Base-by-base conservation (phyloP, 2,329 filamentous ascomycete species). In the Diaporthe ilicicola region DNA sequence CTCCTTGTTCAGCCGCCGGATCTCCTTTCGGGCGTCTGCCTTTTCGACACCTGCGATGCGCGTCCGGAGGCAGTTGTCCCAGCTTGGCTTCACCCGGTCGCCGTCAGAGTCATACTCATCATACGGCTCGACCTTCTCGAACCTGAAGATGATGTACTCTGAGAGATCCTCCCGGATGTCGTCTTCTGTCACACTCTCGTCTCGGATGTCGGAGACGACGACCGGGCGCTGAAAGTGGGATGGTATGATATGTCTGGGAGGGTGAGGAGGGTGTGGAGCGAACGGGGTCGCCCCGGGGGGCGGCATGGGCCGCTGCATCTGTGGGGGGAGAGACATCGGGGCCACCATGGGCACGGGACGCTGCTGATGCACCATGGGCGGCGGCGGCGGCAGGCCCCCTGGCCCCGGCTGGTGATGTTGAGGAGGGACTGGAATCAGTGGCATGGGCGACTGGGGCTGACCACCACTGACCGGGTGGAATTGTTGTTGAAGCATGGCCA, bases 81-180 rank as follows among this genome's bases (percentile, higher is more conserved):
- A 88, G 10, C 78, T 82, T 3, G 81, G 76, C 53, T 73, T 75
- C 37, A 76, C 51, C 3, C 74, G 76, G 15, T 76, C 75, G 3
- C 83, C 83, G 10, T 83, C 77, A 8, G 81, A 76, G 71, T 84
- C 82, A 50, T 81, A 76, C 19, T 76, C 76, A n/a, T 79, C 75
- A 15, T 76, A 74, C 50, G 76, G 77, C 13, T 74, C 62, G 24
- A 78, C 73, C 76, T 82, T 85, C 71, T 85, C 81, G 61, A 87
- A 81, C 1, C 82, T 83, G 56, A 82, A 77, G 19, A 84, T 79
- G 37, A 77, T 61, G 72, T 82, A 85, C 1, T 81, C 79, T 0
- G 85, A 83, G 17, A 85, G 79, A 4, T 74, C 70, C 4, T 82
- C 79, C 6, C 77, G 79, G 54, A 83, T 83, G 15, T 84, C 79